Evolutionary conservation across 2,329 filamentous ascomycete genomes (phyloP).

Genomic region (Aspergillus candidus): DNA sequence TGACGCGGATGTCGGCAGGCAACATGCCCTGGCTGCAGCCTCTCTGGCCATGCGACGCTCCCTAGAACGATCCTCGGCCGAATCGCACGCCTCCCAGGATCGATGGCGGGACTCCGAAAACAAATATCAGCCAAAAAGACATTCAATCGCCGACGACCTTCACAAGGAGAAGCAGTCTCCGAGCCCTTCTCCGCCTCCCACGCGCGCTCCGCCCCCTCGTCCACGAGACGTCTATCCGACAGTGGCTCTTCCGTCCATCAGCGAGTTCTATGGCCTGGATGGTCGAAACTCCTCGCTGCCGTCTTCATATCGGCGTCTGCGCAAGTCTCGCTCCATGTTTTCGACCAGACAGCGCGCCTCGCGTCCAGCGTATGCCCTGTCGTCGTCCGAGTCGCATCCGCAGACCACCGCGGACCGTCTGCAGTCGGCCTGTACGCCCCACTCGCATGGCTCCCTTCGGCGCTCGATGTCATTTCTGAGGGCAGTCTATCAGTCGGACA

Average conservation of each 20-base stretch:
- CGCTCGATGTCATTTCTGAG: conserved; percentile 41
- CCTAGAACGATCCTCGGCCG: conserved; percentile 22
- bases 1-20: conserved; percentile 24
- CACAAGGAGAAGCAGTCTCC: too few relatives aligned
- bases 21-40: conserved; percentile 38
- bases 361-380: conserved; percentile 12
- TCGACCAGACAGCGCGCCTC: conserved; percentile 31
- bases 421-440: conserved; percentile 5
- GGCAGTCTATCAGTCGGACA: conserved; percentile 12
- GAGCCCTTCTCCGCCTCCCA: too few relatives aligned
- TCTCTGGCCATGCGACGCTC: conserved; percentile 38
- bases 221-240: conserved; percentile 3
- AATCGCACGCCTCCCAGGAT: conserved; percentile 24
- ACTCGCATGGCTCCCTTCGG: conserved; percentile 24
- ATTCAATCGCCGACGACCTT: not conserved
- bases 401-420: conserved; percentile 3
- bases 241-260: conserved; percentile 23
- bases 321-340: conserved; percentile 46
- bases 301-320: conserved; percentile 43
- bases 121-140: conserved; percentile 21
- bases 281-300: conserved; percentile 35
- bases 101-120: conserved; percentile 23
- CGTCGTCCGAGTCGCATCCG: conserved; percentile 8
- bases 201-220: too few relatives aligned
- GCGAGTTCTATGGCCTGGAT: conserved; percentile 29